Evolutionary conservation across 2,329 filamentous ascomycete species (phyloP).

Genomic region (Hypoxylon sp.): DNA sequence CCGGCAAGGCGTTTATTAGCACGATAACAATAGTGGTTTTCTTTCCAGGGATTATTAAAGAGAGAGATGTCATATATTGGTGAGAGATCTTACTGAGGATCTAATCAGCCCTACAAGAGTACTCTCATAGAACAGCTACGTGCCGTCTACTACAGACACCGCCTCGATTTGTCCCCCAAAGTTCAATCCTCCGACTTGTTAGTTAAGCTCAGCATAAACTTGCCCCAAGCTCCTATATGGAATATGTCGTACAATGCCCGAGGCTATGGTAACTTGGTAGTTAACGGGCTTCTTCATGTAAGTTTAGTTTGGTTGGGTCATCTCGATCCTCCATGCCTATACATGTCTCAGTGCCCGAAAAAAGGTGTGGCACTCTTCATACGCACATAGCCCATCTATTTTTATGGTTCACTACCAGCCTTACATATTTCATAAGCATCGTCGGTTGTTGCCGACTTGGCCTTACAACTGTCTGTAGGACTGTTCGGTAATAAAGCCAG

Average conservation of each 20-base stretch:
- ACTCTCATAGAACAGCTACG: constrained; percentile 28
- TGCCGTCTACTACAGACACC: constrained; percentile 24
- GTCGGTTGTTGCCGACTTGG: constrained; percentile 20
- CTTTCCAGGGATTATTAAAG: constrained; percentile 28
- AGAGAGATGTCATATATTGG: constrained; percentile 11
- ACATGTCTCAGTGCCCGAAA: constrained; percentile 25
- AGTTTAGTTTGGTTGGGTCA: constrained; percentile 38
- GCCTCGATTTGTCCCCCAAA: constrained; percentile 26
- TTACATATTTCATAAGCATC: constrained; percentile 24
- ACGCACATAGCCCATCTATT: constrained; percentile 34
- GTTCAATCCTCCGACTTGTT: constrained; percentile 24
- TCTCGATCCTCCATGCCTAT: constrained; percentile 34
- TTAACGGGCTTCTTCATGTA: constrained; percentile 48
- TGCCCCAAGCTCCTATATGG: constrained; percentile 45
- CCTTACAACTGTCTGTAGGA: constrained; percentile 17
- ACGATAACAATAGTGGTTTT: constrained; percentile 26
- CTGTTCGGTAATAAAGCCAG: constrained; percentile 36
- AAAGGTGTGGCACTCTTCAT: constrained; percentile 29
- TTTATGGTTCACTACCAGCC: constrained; percentile 28
- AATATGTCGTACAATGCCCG: constrained; percentile 49
- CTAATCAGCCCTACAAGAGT: constrained; percentile 26
- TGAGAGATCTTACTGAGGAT: constrained; percentile 20
- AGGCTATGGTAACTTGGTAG: constrained; percentile 45
- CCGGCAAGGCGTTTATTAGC: constrained; percentile 11
- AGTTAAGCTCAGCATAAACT: constrained; percentile 34